These are phyloP conservation scores for Primulina tabacum DNA, from an alignment of 257 asterid genomes.

Conservation along the genomic window DNA sequence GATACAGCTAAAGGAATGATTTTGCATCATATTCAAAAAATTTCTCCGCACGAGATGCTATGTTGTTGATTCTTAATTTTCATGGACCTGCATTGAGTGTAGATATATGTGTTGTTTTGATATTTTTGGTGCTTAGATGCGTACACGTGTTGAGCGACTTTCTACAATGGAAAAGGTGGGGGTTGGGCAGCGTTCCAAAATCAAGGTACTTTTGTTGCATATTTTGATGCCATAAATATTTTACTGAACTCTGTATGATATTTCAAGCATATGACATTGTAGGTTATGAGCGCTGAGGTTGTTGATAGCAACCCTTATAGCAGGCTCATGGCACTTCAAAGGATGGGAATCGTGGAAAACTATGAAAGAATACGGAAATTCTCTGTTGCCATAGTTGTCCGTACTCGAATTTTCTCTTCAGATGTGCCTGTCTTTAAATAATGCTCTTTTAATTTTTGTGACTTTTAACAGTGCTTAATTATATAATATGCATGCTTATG, in stretches of 20 bases:
- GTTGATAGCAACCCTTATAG: conserved; percentile 97
- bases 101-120: conserved; percentile 13
- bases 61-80: background rate
- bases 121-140: conserved; percentile 43
- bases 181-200: conserved; percentile 57
- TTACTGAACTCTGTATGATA: conserved; percentile 9
- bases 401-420: conserved; percentile 32
- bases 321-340: conserved; percentile 98
- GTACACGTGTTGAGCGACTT: conserved; percentile 49
- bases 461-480: background rate
- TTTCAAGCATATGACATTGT: conserved; percentile 16
- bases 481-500: background rate
- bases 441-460: background rate
- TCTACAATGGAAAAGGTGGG: conserved; percentile 41
- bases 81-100: background rate
- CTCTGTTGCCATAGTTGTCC: conserved; percentile 92
- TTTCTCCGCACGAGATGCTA: background rate
- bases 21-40: conserved; percentile 6
- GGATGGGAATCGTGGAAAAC: conserved; percentile 97
- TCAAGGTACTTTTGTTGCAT: conserved; percentile 48
- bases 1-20: background rate
- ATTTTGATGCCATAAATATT: conserved; percentile 7
- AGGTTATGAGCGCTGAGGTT: conserved; percentile 95
- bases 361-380: conserved; percentile 82
- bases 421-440: background rate